A percentile compares a stretch with the other conserved stretches of the same genome.
Conservation (phyloP, 2,329 filamentous ascomycete species). For the Fusarium sp. region DNA sequence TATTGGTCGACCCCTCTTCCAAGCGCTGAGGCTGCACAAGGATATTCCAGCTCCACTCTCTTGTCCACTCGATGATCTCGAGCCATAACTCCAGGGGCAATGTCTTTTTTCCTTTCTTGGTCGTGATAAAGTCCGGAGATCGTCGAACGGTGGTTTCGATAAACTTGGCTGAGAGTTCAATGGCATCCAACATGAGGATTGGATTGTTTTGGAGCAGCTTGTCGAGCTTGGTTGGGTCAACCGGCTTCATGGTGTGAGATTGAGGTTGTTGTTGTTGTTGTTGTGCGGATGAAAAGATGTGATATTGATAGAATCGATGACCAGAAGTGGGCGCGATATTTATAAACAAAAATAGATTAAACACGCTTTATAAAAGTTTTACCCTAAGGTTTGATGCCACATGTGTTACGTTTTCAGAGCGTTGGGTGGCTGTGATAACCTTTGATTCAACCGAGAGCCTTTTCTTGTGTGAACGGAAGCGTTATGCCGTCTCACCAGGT, state of each 20-base stretch:
- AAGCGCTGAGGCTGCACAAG: neutral
- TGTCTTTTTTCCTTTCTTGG: neutral
- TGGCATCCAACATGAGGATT: neutral
- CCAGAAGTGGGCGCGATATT: neutral
- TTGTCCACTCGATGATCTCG: neutral
- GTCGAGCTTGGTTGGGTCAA: neutral
- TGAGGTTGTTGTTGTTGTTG: neutral
- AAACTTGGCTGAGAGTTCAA: neutral
- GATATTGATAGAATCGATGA: neutral
- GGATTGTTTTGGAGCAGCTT: accelerated
- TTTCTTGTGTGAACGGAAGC: neutral
- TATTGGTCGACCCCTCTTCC: accelerated
- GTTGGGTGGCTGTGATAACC: neutral
- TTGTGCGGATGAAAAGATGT: neutral
- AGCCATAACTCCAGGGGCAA: slow-evolving; percentile 6
- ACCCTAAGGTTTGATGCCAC: neutral
- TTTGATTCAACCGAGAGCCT: neutral
- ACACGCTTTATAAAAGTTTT: neutral
- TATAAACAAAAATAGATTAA: neutral
- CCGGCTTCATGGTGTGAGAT: neutral
- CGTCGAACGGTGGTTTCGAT: neutral
- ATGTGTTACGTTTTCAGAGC: neutral
- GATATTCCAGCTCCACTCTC: accelerated
- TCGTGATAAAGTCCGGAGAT: accelerated
- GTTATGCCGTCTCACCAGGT: neutral